Evolutionary conservation across 1,284 basidiomycete genomes (phyloP).

Genomic region (Cryptococcus sp.): DNA sequence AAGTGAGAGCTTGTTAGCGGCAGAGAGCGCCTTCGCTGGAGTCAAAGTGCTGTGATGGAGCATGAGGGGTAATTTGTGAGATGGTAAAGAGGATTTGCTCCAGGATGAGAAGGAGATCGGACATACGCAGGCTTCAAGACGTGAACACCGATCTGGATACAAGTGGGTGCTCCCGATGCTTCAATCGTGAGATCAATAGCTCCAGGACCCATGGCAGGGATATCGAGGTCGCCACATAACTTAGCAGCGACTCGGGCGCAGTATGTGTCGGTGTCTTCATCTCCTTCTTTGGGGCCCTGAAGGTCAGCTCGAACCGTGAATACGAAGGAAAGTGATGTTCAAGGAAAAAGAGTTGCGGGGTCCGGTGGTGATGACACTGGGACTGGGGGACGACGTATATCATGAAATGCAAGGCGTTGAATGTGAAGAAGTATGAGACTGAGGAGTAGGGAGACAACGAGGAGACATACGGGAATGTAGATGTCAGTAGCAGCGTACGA

Average conservation of each 20-base stretch:
- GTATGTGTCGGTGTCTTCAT: constrained; percentile 65
- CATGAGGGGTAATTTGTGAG: too few relatives aligned
- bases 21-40: too few relatives aligned
- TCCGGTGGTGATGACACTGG: not conserved
- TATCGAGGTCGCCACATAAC: constrained; percentile 48
- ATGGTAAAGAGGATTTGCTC: not conserved
- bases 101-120: not conserved
- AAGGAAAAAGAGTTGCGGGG: not conserved
- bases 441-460: too few relatives aligned
- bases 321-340: not conserved
- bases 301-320: not conserved
- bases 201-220: constrained; percentile 49
- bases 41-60: too few relatives aligned
- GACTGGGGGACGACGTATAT: too few relatives aligned
- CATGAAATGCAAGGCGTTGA: too few relatives aligned
- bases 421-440: too few relatives aligned
- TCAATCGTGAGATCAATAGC: constrained; percentile 59
- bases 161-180: constrained; percentile 58
- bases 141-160: constrained; percentile 56
- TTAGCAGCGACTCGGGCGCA: constrained; percentile 52
- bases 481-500: constrained; percentile 76
- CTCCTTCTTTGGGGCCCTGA: constrained; percentile 54
- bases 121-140: constrained; percentile 61
- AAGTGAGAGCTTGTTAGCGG: too few relatives aligned
- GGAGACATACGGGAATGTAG: constrained; percentile 57